Conservation (phyloP, 495 filamentous ascomycete genomes). For the Penicillium verhagenii region DNA sequence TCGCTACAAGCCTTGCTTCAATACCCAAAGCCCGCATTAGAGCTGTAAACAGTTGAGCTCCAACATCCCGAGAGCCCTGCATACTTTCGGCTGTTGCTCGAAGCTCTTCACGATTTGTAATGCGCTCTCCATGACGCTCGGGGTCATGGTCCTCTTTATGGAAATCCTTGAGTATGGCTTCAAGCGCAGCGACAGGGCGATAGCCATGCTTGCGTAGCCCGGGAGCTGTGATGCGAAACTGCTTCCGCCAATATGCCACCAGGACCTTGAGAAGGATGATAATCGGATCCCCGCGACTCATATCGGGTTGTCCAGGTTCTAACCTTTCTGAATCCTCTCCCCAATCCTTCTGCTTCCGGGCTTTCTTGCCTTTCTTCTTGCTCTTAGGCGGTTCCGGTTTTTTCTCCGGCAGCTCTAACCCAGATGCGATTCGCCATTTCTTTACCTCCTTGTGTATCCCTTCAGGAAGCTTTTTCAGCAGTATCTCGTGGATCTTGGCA, state of each 20-base stretch:
- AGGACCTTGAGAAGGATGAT: constrained; percentile 73
- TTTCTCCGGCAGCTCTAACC: constrained; percentile 49
- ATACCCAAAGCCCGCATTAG: constrained; percentile 79
- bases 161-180: constrained; percentile 62
- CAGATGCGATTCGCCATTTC: constrained; percentile 67
- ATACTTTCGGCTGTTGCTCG: constrained; percentile 65
- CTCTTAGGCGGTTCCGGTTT: constrained; percentile 30
- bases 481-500: constrained; percentile 68
- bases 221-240: constrained; percentile 74
- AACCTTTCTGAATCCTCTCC: constrained; percentile 63
- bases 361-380: constrained; percentile 46
- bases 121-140: constrained; percentile 70
- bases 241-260: constrained; percentile 81
- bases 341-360: constrained; percentile 63
- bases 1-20: constrained; percentile 78
- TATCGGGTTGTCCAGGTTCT: constrained; percentile 66
- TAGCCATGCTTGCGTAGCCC: constrained; percentile 89
- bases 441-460: constrained; percentile 69
- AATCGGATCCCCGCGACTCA: constrained; percentile 80
- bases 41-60: constrained; percentile 87
- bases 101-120: constrained; percentile 64
- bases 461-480: constrained; percentile 68
- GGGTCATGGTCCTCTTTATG: constrained; percentile 60
- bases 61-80: constrained; percentile 82
- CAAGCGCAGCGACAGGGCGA: constrained; percentile 64